These are phyloP conservation scores for Aspergillus sclerotialis DNA, from an alignment of 2,329 filamentous ascomycete genomes.

Conservation along the genomic window DNA sequence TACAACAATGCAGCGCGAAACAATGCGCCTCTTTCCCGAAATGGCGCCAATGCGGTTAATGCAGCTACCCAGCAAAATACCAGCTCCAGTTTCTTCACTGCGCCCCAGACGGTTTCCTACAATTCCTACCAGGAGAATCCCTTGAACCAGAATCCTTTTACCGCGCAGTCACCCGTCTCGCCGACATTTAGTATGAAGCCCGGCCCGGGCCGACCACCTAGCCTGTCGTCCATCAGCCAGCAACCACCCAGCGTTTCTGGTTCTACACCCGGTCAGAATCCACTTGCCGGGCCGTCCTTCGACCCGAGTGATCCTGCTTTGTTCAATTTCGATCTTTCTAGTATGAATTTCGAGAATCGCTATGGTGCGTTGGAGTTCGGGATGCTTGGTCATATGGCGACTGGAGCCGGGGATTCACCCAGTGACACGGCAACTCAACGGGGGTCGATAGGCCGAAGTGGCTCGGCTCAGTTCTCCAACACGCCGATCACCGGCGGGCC, in stretches of 20 bases:
- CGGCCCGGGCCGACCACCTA: slow-evolving; percentile 28
- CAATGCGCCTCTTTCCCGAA: slow-evolving; percentile 25
- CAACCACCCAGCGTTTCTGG: slow-evolving; percentile 44
- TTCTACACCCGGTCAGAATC: slow-evolving; percentile 34
- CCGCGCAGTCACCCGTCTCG: slow-evolving; percentile 62
- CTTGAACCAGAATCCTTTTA: slow-evolving; percentile 48
- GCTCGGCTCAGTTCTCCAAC: slow-evolving; percentile 34
- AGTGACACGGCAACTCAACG: slow-evolving; percentile 51
- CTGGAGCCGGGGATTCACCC: slow-evolving; percentile 74
- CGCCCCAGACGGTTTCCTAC: slow-evolving; percentile 29
- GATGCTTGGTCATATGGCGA: slow-evolving; percentile 93
- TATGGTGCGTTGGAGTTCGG: slow-evolving; percentile 94
- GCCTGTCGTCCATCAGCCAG: slow-evolving; percentile 39
- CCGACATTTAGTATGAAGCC: slow-evolving; percentile 59
- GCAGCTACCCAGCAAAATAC: slow-evolving; percentile 17
- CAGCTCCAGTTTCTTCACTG: slow-evolving; percentile 26
- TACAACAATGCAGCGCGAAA: slow-evolving; percentile 31
- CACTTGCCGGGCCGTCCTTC: slow-evolving; percentile 59
- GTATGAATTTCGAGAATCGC: slow-evolving; percentile 90
- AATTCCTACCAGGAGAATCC: slow-evolving; percentile 44
- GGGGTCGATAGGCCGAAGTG: slow-evolving; percentile 39
- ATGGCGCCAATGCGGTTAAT: slow-evolving; percentile 22
- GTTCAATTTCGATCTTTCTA: slow-evolving; percentile 93
- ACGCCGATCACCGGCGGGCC: slow-evolving; percentile 24
- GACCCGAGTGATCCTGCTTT: slow-evolving; percentile 86